These are phyloP conservation scores for Litsea cubeba DNA, from an alignment of 164 flowering plant species.

Conservation along the genomic window DNA sequence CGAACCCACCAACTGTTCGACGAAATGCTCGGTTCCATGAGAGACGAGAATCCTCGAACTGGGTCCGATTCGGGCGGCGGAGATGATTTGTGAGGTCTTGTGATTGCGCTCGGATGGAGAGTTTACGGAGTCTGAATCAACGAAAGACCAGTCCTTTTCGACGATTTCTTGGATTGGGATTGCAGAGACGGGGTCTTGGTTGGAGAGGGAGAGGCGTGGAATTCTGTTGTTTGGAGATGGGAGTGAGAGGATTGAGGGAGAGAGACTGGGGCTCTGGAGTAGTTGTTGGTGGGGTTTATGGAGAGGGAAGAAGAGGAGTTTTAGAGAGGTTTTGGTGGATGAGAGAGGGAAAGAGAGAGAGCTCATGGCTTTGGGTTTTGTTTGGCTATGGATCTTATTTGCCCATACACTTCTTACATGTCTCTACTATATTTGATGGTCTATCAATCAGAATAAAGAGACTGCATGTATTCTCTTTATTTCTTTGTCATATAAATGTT, in stretches of 20 bases:
- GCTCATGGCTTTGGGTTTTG: too few relatives aligned
- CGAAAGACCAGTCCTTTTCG: conserved; percentile 93
- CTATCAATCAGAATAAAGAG: too few relatives aligned
- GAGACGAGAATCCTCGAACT: conserved; percentile 67
- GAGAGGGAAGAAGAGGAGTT: background rate
- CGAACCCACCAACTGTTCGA: conserved; percentile 51
- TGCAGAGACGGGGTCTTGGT: conserved; percentile 16
- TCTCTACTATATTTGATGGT: too few relatives aligned
- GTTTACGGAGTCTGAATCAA: conserved; percentile 41
- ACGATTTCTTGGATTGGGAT: conserved; percentile 51
- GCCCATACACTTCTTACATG: too few relatives aligned
- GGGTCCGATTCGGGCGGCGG: conserved; percentile 45
- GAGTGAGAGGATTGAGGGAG: background rate
- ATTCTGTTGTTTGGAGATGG: background rate
- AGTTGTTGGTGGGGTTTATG: background rate
- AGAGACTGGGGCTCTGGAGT: background rate
- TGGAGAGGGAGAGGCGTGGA: background rate
- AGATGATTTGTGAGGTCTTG: conserved; percentile 45
- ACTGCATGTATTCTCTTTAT: too few relatives aligned
- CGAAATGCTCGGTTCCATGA: conserved; percentile 57
- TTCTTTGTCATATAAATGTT: too few relatives aligned
- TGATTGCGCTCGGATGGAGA: conserved; percentile 26
- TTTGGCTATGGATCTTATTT: too few relatives aligned
- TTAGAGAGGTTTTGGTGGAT: too few relatives aligned
- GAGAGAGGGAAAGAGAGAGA: background rate